Evolutionary conservation across 495 filamentous ascomycete species (phyloP), one percentile per base, ranked within the genome.

Genomic region (Astrothelium subdiscretum): DNA sequence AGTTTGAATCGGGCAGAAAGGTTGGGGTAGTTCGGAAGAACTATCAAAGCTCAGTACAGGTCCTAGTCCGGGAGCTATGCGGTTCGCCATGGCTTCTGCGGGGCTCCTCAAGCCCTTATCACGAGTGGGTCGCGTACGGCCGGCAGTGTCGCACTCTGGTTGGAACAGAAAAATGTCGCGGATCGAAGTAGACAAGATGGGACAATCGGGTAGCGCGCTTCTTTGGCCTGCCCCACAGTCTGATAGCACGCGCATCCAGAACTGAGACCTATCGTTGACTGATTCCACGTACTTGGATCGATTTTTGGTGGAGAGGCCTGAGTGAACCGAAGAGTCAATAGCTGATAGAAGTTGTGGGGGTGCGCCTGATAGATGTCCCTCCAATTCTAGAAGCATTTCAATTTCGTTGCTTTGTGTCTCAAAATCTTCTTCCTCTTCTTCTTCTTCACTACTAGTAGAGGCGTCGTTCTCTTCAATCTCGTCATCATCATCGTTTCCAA

Each of bases 401-500:
- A 3, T 20, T 20, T n/a, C n/a, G n/a, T n/a, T n/a, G n/a, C n/a
- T n/a, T n/a, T n/a, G n/a, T n/a, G n/a, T n/a, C n/a, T n/a, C n/a
- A 10, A 31, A 13, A 31, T 64, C 43, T 35, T 64, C 43, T 35
- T 38, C 48, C 11, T 42, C 58, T 22, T 26, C n/a, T 11, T 15
- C 38, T 24, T n/a, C 54, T n/a, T 62, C 62, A 8, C 5, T 42
- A 35, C n/a, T n/a, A n/a, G n/a, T n/a, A n/a, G n/a, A n/a, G n/a
- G n/a, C n/a, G n/a, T n/a, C n/a, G n/a, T n/a, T n/a, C n/a, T n/a
- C n/a, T n/a, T n/a, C n/a, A n/a, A n/a, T n/a, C n/a, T n/a, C n/a
- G n/a, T 65, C 63, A 1, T 59, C 63, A 3, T 66, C 67, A 26
- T 59, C 60, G 31, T 58, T 32, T 32, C 43, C 67, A 38, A 13